Evolutionary conservation across 208 protist genomes (phyloP).

Genomic region (Wallacemonas rigidus): DNA sequence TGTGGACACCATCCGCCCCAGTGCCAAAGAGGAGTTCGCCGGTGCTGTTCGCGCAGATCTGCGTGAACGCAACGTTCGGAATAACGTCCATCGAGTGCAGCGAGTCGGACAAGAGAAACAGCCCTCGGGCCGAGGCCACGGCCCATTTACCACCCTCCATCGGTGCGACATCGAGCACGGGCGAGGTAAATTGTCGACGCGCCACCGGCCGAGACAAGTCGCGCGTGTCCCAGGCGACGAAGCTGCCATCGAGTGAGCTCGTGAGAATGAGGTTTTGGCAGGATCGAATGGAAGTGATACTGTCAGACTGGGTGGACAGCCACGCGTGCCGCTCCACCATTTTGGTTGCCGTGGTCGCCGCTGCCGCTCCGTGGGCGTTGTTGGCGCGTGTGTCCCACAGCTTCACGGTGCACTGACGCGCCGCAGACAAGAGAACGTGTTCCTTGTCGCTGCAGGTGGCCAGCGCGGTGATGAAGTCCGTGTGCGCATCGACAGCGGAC

Average conservation of each 20-base stretch:
- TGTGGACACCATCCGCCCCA: slow-evolving; percentile 25
- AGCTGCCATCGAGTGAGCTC: slow-evolving; percentile 61
- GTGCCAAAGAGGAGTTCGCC: slow-evolving; percentile 44
- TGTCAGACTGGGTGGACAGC: slow-evolving; percentile 44
- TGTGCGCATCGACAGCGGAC: slow-evolving; percentile 53
- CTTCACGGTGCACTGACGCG: slow-evolving; percentile 67
- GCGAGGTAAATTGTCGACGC: slow-evolving; percentile 38
- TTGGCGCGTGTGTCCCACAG: slow-evolving; percentile 71
- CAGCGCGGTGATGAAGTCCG: slow-evolving; percentile 77
- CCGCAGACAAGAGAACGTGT: slow-evolving; percentile 64
- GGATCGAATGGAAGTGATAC: slow-evolving; percentile 62
- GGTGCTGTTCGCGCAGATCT: slow-evolving; percentile 35
- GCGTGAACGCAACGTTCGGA: slow-evolving; percentile 44
- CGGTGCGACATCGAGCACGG: slow-evolving; percentile 51
- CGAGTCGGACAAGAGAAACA: slow-evolving; percentile 53
- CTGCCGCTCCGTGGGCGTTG: slow-evolving; percentile 16
- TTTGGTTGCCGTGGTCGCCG: neutral
- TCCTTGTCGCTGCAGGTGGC: slow-evolving; percentile 56
- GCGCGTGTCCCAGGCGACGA: slow-evolving; percentile 76
- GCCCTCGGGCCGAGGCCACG: slow-evolving; percentile 63
- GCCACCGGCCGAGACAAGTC: slow-evolving; percentile 40
- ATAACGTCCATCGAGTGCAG: slow-evolving; percentile 37
- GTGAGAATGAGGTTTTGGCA: slow-evolving; percentile 60
- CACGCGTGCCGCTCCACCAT: slow-evolving; percentile 24
- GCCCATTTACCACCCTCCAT: slow-evolving; percentile 33